phyloP scores from a whole-genome alignment of 2,329 filamentous ascomycete genomes.

The Metarhizium guizhouense region DNA sequence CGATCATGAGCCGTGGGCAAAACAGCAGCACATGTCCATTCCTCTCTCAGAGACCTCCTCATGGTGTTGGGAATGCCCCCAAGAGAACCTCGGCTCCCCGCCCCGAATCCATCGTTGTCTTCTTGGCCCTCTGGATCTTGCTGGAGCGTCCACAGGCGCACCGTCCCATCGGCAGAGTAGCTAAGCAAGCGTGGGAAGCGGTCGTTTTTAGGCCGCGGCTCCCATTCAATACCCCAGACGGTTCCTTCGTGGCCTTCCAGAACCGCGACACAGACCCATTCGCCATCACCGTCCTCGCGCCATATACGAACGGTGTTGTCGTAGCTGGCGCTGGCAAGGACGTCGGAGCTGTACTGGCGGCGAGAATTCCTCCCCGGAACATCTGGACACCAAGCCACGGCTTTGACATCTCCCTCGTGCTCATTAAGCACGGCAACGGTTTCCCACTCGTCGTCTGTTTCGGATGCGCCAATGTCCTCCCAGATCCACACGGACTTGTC shows the following conservation, averaged over 20 bases:
- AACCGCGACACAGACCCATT: slow-evolving; percentile 85
- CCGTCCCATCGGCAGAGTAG: slow-evolving; percentile 75
- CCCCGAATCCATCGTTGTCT: slow-evolving; percentile 17
- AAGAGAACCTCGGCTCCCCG: slow-evolving; percentile 30
- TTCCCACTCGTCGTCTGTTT: slow-evolving; percentile 91
- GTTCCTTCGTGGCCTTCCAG: slow-evolving; percentile 76
- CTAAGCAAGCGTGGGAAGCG: slow-evolving; percentile 59
- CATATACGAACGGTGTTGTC: slow-evolving; percentile 86
- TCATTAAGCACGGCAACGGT: slow-evolving; percentile 91
- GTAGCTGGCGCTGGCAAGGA: slow-evolving; percentile 86
- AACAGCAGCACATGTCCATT: slow-evolving; percentile 71
- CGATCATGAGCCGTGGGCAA: slow-evolving; percentile 69
- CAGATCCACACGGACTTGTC: slow-evolving; percentile 98
- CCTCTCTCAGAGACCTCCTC: slow-evolving; percentile 66
- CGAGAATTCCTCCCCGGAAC: slow-evolving; percentile 38
- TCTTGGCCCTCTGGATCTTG: slow-evolving; percentile 40
- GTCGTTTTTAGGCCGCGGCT: slow-evolving; percentile 31
- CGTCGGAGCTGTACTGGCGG: slow-evolving; percentile 50
- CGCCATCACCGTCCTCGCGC: slow-evolving; percentile 77
- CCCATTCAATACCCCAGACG: slow-evolving; percentile 82
- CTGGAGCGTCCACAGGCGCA: slow-evolving; percentile 70
- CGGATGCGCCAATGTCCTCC: slow-evolving; percentile 71
- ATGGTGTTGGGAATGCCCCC: slow-evolving; percentile 83
- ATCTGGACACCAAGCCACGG: slow-evolving; percentile 81
- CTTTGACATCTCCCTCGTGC: slow-evolving; percentile 93